phyloP scores from a whole-genome alignment of 176 grass and related monocot species.

The Leersia perrieri region DNA sequence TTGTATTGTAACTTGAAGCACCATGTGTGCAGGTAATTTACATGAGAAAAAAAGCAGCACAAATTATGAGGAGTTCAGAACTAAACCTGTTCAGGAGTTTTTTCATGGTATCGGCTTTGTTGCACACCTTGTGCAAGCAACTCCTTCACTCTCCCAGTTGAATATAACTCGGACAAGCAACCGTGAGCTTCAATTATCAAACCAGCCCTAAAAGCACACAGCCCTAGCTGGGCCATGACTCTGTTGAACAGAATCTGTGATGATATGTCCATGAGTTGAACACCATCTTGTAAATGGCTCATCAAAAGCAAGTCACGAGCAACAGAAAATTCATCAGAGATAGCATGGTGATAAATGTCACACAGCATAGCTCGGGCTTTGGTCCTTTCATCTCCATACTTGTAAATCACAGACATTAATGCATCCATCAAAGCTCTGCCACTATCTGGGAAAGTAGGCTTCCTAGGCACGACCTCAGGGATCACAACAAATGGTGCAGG shows the following conservation, averaged over 20 bases:
- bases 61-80: too few relatives aligned
- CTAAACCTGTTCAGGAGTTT: slow-evolving; percentile 91
- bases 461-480: slow-evolving; percentile 54
- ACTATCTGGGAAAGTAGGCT: slow-evolving; percentile 86
- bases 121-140: slow-evolving; percentile 87
- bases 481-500: slow-evolving; percentile 69
- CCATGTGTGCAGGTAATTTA: neutral
- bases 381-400: slow-evolving; percentile 85
- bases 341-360: slow-evolving; percentile 94
- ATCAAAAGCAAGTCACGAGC: slow-evolving; percentile 85
- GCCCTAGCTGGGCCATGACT: slow-evolving; percentile 81
- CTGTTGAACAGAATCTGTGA: slow-evolving; percentile 94
- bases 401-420: slow-evolving; percentile 84
- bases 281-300: slow-evolving; percentile 91
- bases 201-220: slow-evolving; percentile 86
- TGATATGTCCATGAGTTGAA: slow-evolving; percentile 96
- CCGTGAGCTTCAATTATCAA: slow-evolving; percentile 82
- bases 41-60: neutral
- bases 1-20: too few relatives aligned
- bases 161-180: slow-evolving; percentile 82
- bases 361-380: slow-evolving; percentile 97
- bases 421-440: slow-evolving; percentile 67
- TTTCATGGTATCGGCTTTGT: slow-evolving; percentile 92
- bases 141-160: slow-evolving; percentile 81
- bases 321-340: slow-evolving; percentile 81